Conservation (phyloP, 2,329 filamentous ascomycete genomes). For the Scortechinia acanthostroma region DNA sequence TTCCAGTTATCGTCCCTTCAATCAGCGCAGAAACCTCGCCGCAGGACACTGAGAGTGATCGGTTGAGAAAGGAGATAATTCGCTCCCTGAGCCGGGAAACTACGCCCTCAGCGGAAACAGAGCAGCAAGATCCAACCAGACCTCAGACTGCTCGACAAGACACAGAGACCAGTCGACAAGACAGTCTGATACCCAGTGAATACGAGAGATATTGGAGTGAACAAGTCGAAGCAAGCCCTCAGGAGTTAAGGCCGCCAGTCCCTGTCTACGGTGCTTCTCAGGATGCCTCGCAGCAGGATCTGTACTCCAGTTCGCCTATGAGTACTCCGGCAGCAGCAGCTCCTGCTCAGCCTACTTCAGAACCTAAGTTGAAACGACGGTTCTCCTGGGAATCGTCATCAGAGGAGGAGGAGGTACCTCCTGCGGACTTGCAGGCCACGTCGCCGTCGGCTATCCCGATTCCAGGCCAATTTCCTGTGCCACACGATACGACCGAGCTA, state of each 20-base stretch:
- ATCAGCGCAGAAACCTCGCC: neutral
- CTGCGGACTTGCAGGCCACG: neutral
- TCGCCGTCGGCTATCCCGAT: neutral
- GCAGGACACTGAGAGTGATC: neutral
- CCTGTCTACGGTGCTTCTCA: no score
- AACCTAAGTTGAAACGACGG: neutral
- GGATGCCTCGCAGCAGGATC: neutral
- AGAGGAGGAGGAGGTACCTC: neutral
- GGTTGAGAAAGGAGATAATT: neutral
- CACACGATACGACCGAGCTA: neutral
- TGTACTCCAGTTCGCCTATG: neutral
- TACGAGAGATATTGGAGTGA: neutral
- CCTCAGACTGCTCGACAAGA: neutral
- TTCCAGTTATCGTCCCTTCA: neutral
- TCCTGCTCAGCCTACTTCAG: neutral
- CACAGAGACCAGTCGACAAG: neutral
- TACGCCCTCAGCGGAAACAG: neutral
- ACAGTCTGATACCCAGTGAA: neutral
- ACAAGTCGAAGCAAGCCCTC: neutral
- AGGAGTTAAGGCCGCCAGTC: neutral
- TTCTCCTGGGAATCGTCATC: neutral
- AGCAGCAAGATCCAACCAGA: neutral
- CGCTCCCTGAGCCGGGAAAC: neutral
- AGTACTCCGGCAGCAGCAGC: neutral
- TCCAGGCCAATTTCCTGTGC: neutral